Evolutionary conservation across 1,139 yeast genomes (phyloP), one percentile per base, ranked within the genome.

Genomic region (Blastobotrys illinoisensis): DNA sequence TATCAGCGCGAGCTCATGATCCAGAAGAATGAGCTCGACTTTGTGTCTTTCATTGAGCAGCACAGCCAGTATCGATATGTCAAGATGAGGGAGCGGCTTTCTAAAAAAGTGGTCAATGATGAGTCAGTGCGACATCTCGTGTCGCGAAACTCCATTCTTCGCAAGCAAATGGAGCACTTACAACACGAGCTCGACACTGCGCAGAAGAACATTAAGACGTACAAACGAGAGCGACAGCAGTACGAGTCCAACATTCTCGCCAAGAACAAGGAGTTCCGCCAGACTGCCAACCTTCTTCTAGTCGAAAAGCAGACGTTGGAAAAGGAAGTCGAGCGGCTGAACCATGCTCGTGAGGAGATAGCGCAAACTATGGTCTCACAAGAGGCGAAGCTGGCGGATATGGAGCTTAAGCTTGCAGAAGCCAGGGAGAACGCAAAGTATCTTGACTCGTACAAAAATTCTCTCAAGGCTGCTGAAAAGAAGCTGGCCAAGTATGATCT

Each of bases 11-110:
- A 85, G 60, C 70, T 85, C 28, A 67, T 85, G 52, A 71, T 85
- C 45, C 66, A 79, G 56, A 77, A 78, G 55, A 85, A 85, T 64
- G 91, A 85, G 64, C 71, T 83, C 48, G 86, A 83, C 52, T 85
- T 85, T 64, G 73, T 81, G 9, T 74, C 78, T 53, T 84, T 81
- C 64, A 68, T 82, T 66, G 80, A 79, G 56, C 76, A 78, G 56
- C 74, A 82, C 59, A 77, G 76, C 54, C 79, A 79, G 58, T 74
- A 73, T 53, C 75, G 79, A 48, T 76, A 79, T 53, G 67, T 77
- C 23, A 61, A 69, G 47, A 63, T 75, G 52, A 70, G 71, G 45
- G 69, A 71, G 47, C 73, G 76, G 53, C 67, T 75, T 56, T 68
- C 71, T 43, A 66, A 66, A 46, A 59, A 71, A 53, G 57, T 62